Evolutionary conservation across 441 rosid species (phyloP).

Genomic region (Populus hybrid): DNA sequence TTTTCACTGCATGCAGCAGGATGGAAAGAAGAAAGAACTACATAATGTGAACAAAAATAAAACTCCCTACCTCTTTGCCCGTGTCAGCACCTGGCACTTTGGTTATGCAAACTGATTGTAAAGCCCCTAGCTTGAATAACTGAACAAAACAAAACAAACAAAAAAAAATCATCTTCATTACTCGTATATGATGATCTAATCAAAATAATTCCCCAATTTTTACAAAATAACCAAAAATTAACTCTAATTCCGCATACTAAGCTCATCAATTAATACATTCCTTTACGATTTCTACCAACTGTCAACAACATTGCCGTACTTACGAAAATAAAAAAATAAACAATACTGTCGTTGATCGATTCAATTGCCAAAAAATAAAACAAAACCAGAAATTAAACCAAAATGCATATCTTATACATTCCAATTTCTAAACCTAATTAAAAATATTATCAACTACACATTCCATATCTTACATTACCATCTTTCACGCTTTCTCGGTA

Average conservation of each 20-base stretch:
- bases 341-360: too few relatives aligned
- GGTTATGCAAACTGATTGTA: constrained; percentile 57
- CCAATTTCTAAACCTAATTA: not conserved
- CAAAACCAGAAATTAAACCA: too few relatives aligned
- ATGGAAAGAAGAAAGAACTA: not conserved
- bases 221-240: too few relatives aligned
- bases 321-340: too few relatives aligned
- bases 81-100: constrained; percentile 34
- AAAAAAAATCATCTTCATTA: not conserved
- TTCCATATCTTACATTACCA: too few relatives aligned
- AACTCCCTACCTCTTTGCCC: constrained; percentile 44
- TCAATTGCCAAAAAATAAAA: too few relatives aligned
- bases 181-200: not conserved
- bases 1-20: not conserved
- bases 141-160: constrained; percentile 24
- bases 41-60: not conserved
- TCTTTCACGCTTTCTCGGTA: too few relatives aligned
- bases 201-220: too few relatives aligned
- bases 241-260: too few relatives aligned
- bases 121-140: constrained; percentile 72
- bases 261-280: too few relatives aligned
- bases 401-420: too few relatives aligned
- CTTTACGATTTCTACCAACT: not conserved
- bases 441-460: too few relatives aligned
- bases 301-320: not conserved